Base-by-base conservation (phyloP, 495 filamentous ascomycete species). In the Aspergillus hancockii region DNA sequence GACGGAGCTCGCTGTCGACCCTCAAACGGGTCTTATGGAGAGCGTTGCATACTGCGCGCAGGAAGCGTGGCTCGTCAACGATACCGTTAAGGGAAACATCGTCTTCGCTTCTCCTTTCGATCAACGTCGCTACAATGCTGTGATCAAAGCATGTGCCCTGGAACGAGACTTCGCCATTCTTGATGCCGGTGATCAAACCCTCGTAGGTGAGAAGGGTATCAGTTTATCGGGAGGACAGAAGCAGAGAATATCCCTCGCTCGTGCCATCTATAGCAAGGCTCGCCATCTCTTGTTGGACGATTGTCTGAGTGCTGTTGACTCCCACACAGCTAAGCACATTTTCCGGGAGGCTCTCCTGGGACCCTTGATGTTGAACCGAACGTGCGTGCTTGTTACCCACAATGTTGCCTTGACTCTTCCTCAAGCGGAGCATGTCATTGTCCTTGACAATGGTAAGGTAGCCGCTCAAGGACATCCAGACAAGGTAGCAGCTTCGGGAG, bases 311-410 rank as follows among this genome's bases (percentile, higher is more conserved):
- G 94, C 94, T 18, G 94, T 99, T n/a, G 94, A 99, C 73, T 96
- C 95, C 8, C 94, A 99, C 66, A 98, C 94, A 1, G 93, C 92
- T 10, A 96, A 97, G 74, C 97, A 96, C 85, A 97, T 99, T 62
- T 98, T 98, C 75, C 89, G 87, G 62, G 87, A 96, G 65, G 93
- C 92, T 54, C 87, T 99, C 60, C 87, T 88, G 61, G 94, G 94
- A 8, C 90, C 92, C 4, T 72, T 99, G 58, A 98, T 99, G 94
- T 70, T 84, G 49, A 79, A 83, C 59, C 84, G 94, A 40, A 97
- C 94, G 38, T 98, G 95, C 71, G 91, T 99, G 25, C 78, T 99
- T 47, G 93, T 99, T n/a, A 97, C 94, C 1, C 94, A 99, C 74
- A 99, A 97, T 65, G 82, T 93, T 38, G 83, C 88, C 6, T 81